Conservation (phyloP, 2,329 filamentous ascomycete genomes). For the Trematosphaeria pertusa region DNA sequence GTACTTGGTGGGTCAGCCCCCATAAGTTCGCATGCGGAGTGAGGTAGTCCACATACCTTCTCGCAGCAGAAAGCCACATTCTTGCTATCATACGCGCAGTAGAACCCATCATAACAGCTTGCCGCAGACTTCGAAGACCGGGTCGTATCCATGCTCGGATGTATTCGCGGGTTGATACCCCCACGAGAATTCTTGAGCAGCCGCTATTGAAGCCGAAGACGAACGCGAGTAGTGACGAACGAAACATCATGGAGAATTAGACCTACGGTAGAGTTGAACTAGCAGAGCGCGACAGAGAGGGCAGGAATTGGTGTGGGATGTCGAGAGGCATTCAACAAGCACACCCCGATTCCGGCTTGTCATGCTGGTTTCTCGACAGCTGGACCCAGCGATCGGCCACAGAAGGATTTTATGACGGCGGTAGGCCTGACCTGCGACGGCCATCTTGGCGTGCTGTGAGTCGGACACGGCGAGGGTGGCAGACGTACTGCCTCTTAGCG, state of each 20-base stretch:
- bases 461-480: no score
- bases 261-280: neutral
- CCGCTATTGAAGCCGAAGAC: neutral
- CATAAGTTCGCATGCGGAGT: no score
- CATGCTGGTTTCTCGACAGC: no score
- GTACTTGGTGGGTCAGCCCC: no score
- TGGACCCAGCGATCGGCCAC: no score
- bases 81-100: conserved; percentile 18
- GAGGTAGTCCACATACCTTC: conserved; percentile 14
- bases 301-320: neutral
- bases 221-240: neutral
- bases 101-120: conserved; percentile 14
- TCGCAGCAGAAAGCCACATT: conserved; percentile 18
- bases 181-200: conserved; percentile 17
- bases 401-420: no score
- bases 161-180: conserved; percentile 7
- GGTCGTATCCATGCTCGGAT: conserved; percentile 11
- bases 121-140: conserved; percentile 15
- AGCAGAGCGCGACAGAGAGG: neutral
- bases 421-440: no score
- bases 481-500: no score
- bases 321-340: neutral
- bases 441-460: no score
- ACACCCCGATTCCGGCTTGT: no score
- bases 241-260: conserved; percentile 2